These are phyloP conservation scores for Lactifluus piperatus DNA, from an alignment of 768 basidiomycete species.

Conservation along the genomic window DNA sequence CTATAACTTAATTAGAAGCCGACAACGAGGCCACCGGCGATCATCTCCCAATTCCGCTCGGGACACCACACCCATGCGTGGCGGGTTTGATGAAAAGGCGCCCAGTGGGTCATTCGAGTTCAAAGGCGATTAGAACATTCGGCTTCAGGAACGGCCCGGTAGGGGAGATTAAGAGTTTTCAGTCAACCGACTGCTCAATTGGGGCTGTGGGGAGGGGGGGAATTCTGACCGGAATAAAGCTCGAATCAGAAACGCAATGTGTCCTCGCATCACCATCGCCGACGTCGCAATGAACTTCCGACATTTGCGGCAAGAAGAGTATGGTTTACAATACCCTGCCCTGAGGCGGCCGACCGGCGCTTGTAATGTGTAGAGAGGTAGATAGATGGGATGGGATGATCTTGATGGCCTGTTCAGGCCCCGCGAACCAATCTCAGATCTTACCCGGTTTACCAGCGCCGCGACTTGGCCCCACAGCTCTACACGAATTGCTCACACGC, in stretches of 20 bases:
- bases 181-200: not conserved
- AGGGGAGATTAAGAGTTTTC: not conserved
- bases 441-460: not conserved
- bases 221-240: slow-evolving; percentile 2
- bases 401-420: not conserved
- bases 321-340: not conserved
- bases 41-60: too few species aligned
- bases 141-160: not conserved
- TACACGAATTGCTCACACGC: too few species aligned
- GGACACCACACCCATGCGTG: too few species aligned
- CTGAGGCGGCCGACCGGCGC: not conserved
- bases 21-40: too few species aligned
- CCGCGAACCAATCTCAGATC: not conserved
- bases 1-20: too few species aligned
- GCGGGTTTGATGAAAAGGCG: too few species aligned
- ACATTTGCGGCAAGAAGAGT: not conserved
- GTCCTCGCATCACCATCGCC: not conserved
- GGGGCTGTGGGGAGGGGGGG: not conserved
- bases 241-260: not conserved
- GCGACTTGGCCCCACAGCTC: not conserved
- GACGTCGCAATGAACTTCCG: not conserved
- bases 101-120: not conserved
- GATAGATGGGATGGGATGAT: not conserved
- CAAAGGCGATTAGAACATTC: not conserved
- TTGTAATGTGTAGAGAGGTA: not conserved